phyloP scores from a whole-genome alignment of 345 rosid genomes.

The Hypericum perforatum region DNA sequence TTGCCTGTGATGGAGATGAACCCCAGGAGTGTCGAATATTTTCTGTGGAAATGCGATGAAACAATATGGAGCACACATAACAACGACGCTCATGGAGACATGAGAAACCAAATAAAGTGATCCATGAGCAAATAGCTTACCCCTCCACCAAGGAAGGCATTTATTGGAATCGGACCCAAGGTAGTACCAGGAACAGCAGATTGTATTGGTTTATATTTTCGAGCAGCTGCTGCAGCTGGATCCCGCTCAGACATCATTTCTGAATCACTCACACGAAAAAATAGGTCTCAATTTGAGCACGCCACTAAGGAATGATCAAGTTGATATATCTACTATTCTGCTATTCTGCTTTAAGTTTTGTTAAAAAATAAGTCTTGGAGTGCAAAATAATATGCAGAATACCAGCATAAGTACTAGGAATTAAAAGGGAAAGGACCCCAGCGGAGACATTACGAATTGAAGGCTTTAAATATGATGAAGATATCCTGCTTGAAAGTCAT shows the following conservation, averaged over 20 bases:
- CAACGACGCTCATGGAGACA: neutral
- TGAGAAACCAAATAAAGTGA: constrained; percentile 6
- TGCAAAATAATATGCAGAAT: too few species aligned
- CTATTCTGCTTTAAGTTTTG: too few species aligned
- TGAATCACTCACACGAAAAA: constrained; percentile 13
- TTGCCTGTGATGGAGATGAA: constrained; percentile 94
- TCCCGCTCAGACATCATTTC: constrained; percentile 78
- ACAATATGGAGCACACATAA: neutral
- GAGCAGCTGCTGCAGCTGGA: constrained; percentile 90
- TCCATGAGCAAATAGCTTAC: constrained; percentile 28
- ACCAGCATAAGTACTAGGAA: too few species aligned
- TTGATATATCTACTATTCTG: too few species aligned
- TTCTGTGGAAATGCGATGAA: constrained; percentile 35
- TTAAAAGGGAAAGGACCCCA: too few species aligned
- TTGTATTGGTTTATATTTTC: constrained; percentile 76
- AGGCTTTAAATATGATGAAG: too few species aligned
- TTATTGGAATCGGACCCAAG: constrained; percentile 83
- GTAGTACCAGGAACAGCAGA: constrained; percentile 99
- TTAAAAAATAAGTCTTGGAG: too few species aligned
- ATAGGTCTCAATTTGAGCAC: too few species aligned
- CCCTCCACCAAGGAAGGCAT: constrained; percentile 92
- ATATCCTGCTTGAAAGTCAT: neutral
- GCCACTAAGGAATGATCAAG: too few species aligned
- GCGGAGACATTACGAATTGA: too few species aligned
- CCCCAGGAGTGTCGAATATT: constrained; percentile 85